Evolutionary conservation across 164 flowering plant genomes (phyloP).

Genomic region (Cinnamomum micranthum): DNA sequence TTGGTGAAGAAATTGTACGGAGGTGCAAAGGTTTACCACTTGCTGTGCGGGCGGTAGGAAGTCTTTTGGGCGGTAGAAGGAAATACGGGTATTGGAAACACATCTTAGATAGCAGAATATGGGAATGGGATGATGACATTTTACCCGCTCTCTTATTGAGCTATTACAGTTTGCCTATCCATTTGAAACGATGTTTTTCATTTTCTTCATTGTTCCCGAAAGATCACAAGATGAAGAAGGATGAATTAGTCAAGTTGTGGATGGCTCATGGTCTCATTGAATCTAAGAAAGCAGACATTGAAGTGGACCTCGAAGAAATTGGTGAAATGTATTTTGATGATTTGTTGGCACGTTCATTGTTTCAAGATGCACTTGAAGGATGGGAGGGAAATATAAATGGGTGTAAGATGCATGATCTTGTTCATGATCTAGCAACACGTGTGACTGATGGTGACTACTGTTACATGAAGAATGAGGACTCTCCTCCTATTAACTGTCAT

Average conservation of each 20-base stretch:
- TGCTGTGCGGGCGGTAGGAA: background rate
- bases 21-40: background rate
- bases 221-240: background rate
- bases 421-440: background rate
- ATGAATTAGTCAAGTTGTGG: conserved; percentile 2
- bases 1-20: background rate
- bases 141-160: conserved; percentile 2
- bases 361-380: background rate
- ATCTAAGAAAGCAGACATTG: too few species aligned
- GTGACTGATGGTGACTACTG: background rate
- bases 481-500: background rate
- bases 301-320: background rate
- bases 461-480: background rate
- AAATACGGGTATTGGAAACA: background rate
- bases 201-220: conserved; percentile 8
- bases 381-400: background rate
- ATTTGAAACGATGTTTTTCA: conserved; percentile 3
- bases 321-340: conserved; percentile 4
- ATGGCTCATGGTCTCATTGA: conserved; percentile 9
- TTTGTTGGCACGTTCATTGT: background rate
- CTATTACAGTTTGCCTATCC: conserved; percentile 2
- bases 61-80: background rate
- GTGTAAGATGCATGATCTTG: background rate
- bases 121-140: background rate
- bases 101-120: background rate